Evolutionary conservation across 805 yeast genomes (phyloP).

Genomic region (Metschnikowia gelsemii): DNA sequence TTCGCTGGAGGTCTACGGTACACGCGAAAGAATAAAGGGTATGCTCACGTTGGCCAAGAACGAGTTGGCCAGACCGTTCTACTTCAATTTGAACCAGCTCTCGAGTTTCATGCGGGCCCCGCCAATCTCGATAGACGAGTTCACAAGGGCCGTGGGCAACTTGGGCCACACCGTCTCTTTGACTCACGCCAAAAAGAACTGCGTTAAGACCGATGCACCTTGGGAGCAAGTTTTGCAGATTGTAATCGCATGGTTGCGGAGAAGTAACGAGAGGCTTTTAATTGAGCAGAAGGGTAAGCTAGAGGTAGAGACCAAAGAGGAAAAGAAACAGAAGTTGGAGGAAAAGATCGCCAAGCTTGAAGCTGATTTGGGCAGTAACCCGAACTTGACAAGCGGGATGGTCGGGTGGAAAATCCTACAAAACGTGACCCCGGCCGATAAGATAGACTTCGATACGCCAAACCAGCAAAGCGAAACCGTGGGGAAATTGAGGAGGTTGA

Average conservation of each 20-base stretch:
- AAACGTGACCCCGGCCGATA: constrained; percentile 36
- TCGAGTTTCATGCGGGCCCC: constrained; percentile 77
- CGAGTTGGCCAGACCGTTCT: constrained; percentile 72
- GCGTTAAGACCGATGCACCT: constrained; percentile 88
- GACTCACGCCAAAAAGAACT: constrained; percentile 85
- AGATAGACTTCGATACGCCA: constrained; percentile 56
- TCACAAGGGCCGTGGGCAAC: constrained; percentile 80
- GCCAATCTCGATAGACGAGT: constrained; percentile 72
- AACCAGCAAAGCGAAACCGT: constrained; percentile 58
- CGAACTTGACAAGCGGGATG: constrained; percentile 40
- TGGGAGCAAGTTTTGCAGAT: constrained; percentile 76
- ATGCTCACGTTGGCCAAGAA: constrained; percentile 82
- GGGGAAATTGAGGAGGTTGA: constrained; percentile 64
- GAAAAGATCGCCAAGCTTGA: constrained; percentile 25
- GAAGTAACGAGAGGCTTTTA: constrained; percentile 30
- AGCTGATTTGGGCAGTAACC: constrained; percentile 34
- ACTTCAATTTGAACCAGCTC: constrained; percentile 75
- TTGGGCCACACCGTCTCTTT: constrained; percentile 79
- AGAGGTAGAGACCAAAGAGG: constrained; percentile 15
- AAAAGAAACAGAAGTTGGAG: constrained; percentile 13
- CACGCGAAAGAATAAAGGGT: constrained; percentile 82
- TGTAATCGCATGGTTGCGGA: constrained; percentile 56
- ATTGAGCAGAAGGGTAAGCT: constrained; percentile 20
- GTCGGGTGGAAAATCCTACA: constrained; percentile 59
- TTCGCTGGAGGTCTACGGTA: constrained; percentile 63